Conservation (phyloP, 495 filamentous ascomycete genomes). For the Xylaria venustula region DNA sequence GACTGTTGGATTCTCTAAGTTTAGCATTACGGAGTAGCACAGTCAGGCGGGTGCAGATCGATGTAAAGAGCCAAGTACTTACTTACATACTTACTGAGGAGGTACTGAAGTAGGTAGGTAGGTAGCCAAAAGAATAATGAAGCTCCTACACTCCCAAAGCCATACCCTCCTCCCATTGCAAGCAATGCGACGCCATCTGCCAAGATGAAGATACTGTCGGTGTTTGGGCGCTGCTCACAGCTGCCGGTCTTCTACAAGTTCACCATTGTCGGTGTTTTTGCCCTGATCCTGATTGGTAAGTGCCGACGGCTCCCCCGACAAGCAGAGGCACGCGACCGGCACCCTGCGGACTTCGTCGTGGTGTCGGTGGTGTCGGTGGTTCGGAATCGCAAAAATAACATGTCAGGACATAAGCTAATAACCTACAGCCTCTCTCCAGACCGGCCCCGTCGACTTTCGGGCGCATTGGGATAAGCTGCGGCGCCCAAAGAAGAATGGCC, state of each 20-base stretch:
- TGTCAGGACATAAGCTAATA: neutral
- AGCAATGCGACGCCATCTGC: slow-evolving; percentile 5
- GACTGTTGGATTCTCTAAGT: neutral
- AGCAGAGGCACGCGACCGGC: too few relatives aligned
- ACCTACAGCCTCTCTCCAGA: slow-evolving; percentile 10
- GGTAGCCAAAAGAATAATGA: neutral
- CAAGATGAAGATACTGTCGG: slow-evolving; percentile 14
- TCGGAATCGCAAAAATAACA: too few relatives aligned
- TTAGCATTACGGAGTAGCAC: neutral
- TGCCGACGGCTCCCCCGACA: too few relatives aligned
- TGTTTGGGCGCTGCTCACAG: slow-evolving; percentile 16
- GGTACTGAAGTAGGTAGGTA: neutral
- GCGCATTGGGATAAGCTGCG: slow-evolving; percentile 14
- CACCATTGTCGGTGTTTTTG: slow-evolving; percentile 6
- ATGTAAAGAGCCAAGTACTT: too few relatives aligned
- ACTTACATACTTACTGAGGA: neutral
- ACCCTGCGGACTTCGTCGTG: neutral
- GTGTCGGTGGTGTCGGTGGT: neutral
- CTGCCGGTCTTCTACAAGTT: slow-evolving; percentile 13
- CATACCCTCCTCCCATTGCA: neutral
- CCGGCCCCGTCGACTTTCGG: slow-evolving; percentile 15
- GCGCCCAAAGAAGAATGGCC: slow-evolving; percentile 8
- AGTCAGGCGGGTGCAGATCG: too few relatives aligned
- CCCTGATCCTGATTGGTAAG: slow-evolving; percentile 10
- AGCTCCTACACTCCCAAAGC: neutral